Base-by-base conservation (phyloP, 2,329 filamentous ascomycete genomes). In the Byssoonygena ceratinophila region DNA sequence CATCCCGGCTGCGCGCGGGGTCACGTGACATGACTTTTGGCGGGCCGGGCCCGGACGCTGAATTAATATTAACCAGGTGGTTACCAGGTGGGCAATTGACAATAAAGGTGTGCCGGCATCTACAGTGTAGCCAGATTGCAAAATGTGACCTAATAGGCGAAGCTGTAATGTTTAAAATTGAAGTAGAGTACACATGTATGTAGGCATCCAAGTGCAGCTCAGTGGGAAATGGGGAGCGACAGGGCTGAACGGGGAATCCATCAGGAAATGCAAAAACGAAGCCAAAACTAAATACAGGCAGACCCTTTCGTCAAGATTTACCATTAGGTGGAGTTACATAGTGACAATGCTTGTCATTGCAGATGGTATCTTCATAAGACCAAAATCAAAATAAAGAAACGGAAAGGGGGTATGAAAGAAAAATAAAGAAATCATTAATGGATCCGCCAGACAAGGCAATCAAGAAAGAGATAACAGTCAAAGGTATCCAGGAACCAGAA, bases 401-500 rank as follows among this genome's bases (percentile, higher is more conserved):
- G 37, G 49, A 54, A 46, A 48, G 22, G 47, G 48, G 54, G 56
- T 55, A 55, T 52, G 46, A 53, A 52, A 52, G 52, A 47, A 47
- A 41, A 34, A 29, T 34, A 49, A 45, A 51, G 31, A 46, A 46
- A n/a, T n/a, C n/a, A n/a, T n/a, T n/a, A 51, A 51, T 18, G 18
- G 34, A 45, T 46, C 16, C 27, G 36, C 32, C 41, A 41, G 16
- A 37, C 18, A 43, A 52, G 37, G 44, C 25, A 46, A 32, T 36
- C 46, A 36, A 54, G 53, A 36, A 39, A 46, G 29, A 58, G 34
- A 56, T 18, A 52, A 25, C 45, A 58, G 37, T 48, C n/a, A n/a
- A 50, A 58, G 56, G 57, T 41, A 45, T 54, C 54, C 46, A 41
- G 40, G 57, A 53, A 54, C 53, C 48, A 59, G 60, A 54, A 53